Evolutionary conservation across 371 early-diverging fungal genomes (phyloP), one percentile per base, ranked within the genome.

Genomic region (Lichtheimia corymbifera): DNA sequence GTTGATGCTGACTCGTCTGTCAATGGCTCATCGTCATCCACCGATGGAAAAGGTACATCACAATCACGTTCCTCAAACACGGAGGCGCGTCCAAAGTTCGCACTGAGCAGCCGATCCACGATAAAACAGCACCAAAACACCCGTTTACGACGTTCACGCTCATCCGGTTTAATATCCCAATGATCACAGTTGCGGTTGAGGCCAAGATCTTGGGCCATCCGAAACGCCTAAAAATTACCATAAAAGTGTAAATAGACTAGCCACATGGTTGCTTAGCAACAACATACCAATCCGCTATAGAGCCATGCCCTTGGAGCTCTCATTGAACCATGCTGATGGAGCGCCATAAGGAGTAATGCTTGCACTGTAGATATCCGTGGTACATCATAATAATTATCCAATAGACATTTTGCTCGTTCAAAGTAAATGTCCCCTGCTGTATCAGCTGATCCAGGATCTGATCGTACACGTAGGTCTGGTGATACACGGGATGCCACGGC

Each of bases 351-450:
- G 17, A 87, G 49, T 18, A 87, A 66, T 0, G 86, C 84, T 54
- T 87, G 88, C 11, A 87, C 77, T 0, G 88, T 87, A 4, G 84
- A 77, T 58, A 85, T 75, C 50, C 77, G 73, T 1, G 86, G 83
- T 1, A 74, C 71, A 63, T 87, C 88, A 61, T 83, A 79, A 58
- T 71, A 81, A 24, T 76, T 76, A 53, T 87, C 88, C 47, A 87
- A 55, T 5, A 83, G 56, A 20, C 64, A 58, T 50, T 70, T 74
- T 15, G 81, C 81, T 43, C 81, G 59, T 43, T 83, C 80, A 65
- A 77, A 77, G 64, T 74, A 83, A 11, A 76, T 50, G 28, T 71
- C 71, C 1, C 81, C 81, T 13, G 80, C 77, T 0, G 76, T 74
- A 40, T 72, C 73, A 18, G 71, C 54, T 4, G 58, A 63, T 13